Evolutionary conservation across 768 basidiomycete species (phyloP), one percentile per base, ranked within the genome.

Genomic region (Punctularia strigosozonata): DNA sequence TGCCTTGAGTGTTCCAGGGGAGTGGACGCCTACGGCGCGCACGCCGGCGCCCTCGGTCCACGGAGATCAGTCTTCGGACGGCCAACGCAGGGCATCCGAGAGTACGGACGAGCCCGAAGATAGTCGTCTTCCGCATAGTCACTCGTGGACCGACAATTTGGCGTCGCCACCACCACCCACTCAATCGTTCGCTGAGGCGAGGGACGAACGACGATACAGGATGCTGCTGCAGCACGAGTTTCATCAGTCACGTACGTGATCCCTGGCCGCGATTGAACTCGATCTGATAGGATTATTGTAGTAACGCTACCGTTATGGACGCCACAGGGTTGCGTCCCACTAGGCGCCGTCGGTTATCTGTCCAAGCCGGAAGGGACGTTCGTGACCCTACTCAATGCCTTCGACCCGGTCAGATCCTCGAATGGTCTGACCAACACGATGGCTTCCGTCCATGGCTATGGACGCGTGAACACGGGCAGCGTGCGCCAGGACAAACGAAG

Each of bases 291-390:
- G 8, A 6, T 38, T 13, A 10, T 21, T 31, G 14, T 33, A 61
- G 59, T 61, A 14, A 57, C 52, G 6, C 48, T 61, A 13, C 31
- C 31, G 14, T 18, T 18, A 10, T 4, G 15, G 32, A 2, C 26
- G 10, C 28, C 26, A 25, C 10, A 8, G 10, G 8, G 17, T 10
- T n/a, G n/a, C n/a, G 33, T 34, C 8, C 8, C 65, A 10, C 57
- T 87, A 2, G 87, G 86, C 5, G 75, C 77, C 3, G 77, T 89
- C 6, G 87, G 87, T 3, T 90, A 81, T 52, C 58, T 87, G 19
- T 65, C 63, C 24, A 81, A 78, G 47, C 71, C 77, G 1, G 56
- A 58, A n/a, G 86, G 85, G 3, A 57, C 61, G 32, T 90, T 90
- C 46, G 58, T 83, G 41, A 77, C 75, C 6, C 62, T 88, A 5